A percentile compares a stretch with the other conserved stretches of the same genome.
Conservation (phyloP, 768 basidiomycete species). For the Arthromyces matolae region DNA sequence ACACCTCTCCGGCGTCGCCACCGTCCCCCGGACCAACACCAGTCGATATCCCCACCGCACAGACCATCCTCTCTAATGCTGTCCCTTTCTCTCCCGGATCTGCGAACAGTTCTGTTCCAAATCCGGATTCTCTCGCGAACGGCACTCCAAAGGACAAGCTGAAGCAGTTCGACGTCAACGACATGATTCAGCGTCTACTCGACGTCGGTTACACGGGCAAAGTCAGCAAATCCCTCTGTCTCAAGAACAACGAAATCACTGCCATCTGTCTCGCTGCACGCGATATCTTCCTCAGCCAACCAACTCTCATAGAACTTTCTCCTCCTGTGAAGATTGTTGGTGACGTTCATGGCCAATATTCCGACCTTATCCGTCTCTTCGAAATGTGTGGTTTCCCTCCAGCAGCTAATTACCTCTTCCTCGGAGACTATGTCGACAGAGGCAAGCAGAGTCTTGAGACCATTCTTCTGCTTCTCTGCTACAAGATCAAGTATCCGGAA, state of each 20-base stretch:
- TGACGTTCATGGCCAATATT: conserved; percentile 98
- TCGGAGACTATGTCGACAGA: conserved; percentile 98
- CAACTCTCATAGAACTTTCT: conserved; percentile 93
- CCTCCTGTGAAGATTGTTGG: conserved; percentile 99
- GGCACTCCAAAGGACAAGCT: conserved; percentile 53
- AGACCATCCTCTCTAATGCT: conserved; percentile 80
- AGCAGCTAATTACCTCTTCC: conserved; percentile 94
- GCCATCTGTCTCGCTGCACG: conserved; percentile 93
- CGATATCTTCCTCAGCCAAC: conserved; percentile 94
- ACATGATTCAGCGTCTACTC: conserved; percentile 94
- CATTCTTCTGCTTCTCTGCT: conserved; percentile 92
- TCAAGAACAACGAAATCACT: conserved; percentile 95
- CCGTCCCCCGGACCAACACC: conserved; percentile 47
- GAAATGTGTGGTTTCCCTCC: conserved; percentile 99
- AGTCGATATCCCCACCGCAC: conserved; percentile 75
- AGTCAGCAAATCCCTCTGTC: conserved; percentile 90
- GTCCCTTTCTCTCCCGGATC: conserved; percentile 54
- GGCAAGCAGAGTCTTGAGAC: conserved; percentile 99
- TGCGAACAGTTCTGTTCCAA: conserved; percentile 34
- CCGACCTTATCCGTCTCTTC: conserved; percentile 95
- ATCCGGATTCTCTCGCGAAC: conserved; percentile 40
- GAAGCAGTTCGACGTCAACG: conserved; percentile 87
- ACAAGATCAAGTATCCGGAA: conserved; percentile 99
- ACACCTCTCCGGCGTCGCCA: conserved; percentile 35
- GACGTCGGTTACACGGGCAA: conserved; percentile 98